phyloP scores from a whole-genome alignment of 257 asterid species.

The Lithospermum erythrorhizon region DNA sequence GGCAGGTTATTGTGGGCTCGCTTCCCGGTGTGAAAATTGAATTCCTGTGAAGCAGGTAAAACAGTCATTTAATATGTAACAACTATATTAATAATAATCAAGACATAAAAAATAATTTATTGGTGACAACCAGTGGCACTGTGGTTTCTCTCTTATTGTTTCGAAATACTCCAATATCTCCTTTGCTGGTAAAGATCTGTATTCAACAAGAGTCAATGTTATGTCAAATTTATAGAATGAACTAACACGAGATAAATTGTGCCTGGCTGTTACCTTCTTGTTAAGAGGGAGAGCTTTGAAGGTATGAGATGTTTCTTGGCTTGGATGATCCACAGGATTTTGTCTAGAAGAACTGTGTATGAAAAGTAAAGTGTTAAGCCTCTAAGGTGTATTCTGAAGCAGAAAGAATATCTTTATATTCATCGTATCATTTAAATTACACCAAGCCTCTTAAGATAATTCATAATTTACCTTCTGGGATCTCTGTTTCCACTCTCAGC shows the following conservation, averaged over 20 bases:
- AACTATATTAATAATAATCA: slow-evolving; percentile 4
- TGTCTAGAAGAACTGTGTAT: slow-evolving; percentile 27
- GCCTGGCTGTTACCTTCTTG: slow-evolving; percentile 41
- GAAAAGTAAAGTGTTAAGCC: not conserved
- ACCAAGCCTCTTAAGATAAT: slow-evolving; percentile 9
- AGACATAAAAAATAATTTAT: slow-evolving; percentile 8
- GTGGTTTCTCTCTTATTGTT: slow-evolving; percentile 64
- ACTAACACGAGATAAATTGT: not conserved
- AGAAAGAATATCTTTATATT: not conserved
- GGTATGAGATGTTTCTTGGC: slow-evolving; percentile 35
- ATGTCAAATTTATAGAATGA: not conserved
- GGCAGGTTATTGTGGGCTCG: slow-evolving; percentile 63
- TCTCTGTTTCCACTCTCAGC: slow-evolving; percentile 41
- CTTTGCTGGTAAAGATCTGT: slow-evolving; percentile 85
- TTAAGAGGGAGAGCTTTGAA: slow-evolving; percentile 77
- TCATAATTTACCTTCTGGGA: slow-evolving; percentile 42
- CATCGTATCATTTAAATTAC: not conserved
- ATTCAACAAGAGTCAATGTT: not conserved
- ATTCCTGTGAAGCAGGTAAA: slow-evolving; percentile 43
- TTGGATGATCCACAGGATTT: slow-evolving; percentile 27
- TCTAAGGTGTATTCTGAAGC: not conserved
- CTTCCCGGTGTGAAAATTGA: slow-evolving; percentile 56
- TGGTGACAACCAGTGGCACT: slow-evolving; percentile 55
- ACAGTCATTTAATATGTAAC: slow-evolving; percentile 1
- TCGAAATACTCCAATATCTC: slow-evolving; percentile 66